Conservation (phyloP, 495 filamentous ascomycete species). For the Podospora anserina region DNA sequence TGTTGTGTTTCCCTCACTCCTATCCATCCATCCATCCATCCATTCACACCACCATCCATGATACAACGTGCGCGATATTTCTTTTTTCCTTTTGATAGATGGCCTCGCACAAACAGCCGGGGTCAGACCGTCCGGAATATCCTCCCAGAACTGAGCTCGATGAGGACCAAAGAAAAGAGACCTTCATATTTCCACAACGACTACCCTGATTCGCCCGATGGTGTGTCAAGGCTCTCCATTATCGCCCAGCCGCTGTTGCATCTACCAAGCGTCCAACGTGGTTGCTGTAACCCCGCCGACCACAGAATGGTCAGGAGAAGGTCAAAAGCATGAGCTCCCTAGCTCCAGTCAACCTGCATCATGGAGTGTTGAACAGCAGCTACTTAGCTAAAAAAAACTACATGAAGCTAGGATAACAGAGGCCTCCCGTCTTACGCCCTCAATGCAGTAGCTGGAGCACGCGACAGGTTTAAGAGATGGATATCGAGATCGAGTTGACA, state of each 20-base stretch:
- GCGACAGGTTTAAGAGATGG: background rate
- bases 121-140: background rate
- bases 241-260: background rate
- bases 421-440: background rate
- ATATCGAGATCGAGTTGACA: background rate
- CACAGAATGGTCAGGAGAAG: background rate
- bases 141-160: background rate
- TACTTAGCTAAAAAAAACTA: background rate
- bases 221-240: background rate
- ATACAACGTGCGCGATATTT: background rate
- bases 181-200: background rate
- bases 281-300: background rate
- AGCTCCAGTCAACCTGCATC: background rate
- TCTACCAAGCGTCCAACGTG: background rate
- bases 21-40: background rate
- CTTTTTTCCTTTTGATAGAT: background rate
- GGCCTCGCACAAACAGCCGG: background rate
- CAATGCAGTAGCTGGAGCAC: background rate
- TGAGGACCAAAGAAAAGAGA: background rate
- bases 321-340: background rate
- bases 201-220: background rate
- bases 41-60: background rate
- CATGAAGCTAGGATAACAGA: background rate
- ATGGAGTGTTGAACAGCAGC: background rate
- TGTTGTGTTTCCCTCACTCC: background rate